Base-by-base conservation (phyloP, 2,329 filamentous ascomycete genomes). In the Fusarium fujikuroi region DNA sequence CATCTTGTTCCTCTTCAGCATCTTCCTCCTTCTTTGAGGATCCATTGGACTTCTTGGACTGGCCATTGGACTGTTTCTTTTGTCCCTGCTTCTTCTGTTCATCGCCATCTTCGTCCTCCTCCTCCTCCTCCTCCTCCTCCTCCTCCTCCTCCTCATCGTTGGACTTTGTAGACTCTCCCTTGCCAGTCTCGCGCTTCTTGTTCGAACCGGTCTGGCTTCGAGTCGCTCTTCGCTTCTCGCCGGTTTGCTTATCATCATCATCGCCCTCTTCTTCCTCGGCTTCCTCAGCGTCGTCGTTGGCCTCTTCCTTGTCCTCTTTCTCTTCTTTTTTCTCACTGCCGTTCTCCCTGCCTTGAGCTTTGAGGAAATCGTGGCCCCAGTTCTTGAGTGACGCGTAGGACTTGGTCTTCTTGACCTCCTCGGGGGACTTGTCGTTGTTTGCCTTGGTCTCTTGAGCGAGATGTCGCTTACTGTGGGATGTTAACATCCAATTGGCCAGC, bases 361-460 rank as follows among this genome's bases (percentile, higher is more conserved):
- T 88, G 66, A 87, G 79, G 25, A 84, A 79, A 77, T 89, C 87
- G 71, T 89, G 87, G 0, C 87, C 87, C 89, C 89, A 91, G 66
- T 91, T 91, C 83, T 91, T 91, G 72, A 91, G 80, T 9, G 86
- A 89, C 34, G 86, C 88, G 53, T 91, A 90, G 1, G 84, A 86
- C 71, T 86, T 87, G 39, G 84, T 86, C 79, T 85, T 81, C 53
- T 85, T 85, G 12, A 84, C 78, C n/a, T 85, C 83, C 18, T 82
- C 81, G 0, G 77, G 68, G 1, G 84, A 79, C 57, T 89, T 88
- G 72, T 91, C 83, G 63, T 84, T 81, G 75, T 91, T 91, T 39
- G 84, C 84, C 69, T 85, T 87, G 63, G 87, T 85, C 79, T 92
- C 90, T 74, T 92, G 90, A 0, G 90, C 90, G 1, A 93, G 81